phyloP scores from a whole-genome alignment of 2,329 filamentous ascomycete species.

The Phialophora verrucosa region DNA sequence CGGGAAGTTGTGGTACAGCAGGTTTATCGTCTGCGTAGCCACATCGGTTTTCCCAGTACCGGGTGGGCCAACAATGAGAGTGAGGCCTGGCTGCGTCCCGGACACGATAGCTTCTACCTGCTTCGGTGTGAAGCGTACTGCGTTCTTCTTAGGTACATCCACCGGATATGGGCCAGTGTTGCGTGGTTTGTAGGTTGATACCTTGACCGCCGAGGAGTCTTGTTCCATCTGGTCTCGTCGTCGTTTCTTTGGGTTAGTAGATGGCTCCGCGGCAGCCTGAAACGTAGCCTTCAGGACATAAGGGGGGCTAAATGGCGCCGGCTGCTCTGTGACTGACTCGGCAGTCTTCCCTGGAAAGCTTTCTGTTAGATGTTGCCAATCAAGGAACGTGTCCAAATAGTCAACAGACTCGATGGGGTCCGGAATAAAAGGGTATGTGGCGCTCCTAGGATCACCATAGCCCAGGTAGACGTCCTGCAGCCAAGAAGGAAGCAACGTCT shows the following conservation, averaged over 20 bases:
- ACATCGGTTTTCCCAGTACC: constrained; percentile 99
- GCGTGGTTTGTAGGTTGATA: constrained; percentile 86
- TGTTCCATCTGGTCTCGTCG: constrained; percentile 76
- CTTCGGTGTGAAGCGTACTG: constrained; percentile 84
- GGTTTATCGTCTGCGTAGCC: constrained; percentile 97
- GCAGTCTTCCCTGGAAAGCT: constrained; percentile 87
- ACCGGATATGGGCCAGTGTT: constrained; percentile 89
- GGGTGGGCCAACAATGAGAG: constrained; percentile 90
- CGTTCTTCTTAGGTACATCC: constrained; percentile 80
- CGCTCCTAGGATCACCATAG: constrained; percentile 88
- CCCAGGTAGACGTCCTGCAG: constrained; percentile 97
- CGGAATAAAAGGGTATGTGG: constrained; percentile 80
- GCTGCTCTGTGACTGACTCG: constrained; percentile 74
- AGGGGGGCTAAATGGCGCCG: constrained; percentile 79
- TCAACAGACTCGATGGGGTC: constrained; percentile 81
- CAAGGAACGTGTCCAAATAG: constrained; percentile 90
- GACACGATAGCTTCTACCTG: constrained; percentile 93
- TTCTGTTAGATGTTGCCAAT: constrained; percentile 92
- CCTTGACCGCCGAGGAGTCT: constrained; percentile 68
- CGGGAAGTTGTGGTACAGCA: constrained; percentile 98
- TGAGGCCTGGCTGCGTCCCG: constrained; percentile 90
- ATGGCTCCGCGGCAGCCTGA: constrained; percentile 57
- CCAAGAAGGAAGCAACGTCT: constrained; percentile 87
- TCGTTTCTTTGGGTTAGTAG: constrained; percentile 77
- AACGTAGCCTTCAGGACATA: constrained; percentile 77